Percentiles rank a stretch among this genome's conserved stretches.
Evolutionary conservation across 1,284 basidiomycete species (phyloP).

Genomic region (Testicularia cyperi): DNA sequence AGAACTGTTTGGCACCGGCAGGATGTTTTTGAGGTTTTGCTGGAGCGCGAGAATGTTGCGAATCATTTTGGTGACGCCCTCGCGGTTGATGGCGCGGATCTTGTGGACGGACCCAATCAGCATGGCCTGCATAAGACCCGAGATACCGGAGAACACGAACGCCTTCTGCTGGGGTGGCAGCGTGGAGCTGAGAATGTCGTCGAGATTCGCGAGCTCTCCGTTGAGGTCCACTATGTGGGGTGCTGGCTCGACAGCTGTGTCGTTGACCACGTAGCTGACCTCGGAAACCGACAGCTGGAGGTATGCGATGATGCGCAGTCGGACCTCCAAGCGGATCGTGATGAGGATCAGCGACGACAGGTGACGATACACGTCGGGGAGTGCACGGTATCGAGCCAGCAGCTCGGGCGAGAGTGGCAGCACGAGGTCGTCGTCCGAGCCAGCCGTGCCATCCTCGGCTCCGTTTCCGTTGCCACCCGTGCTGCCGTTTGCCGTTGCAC

Average conservation of each 20-base stretch:
- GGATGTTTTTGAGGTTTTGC: slow-evolving; percentile 74
- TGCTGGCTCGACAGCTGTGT: slow-evolving; percentile 80
- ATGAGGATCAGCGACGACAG: slow-evolving; percentile 82
- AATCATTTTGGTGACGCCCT: slow-evolving; percentile 83
- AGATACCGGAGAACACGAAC: slow-evolving; percentile 83
- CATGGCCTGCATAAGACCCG: slow-evolving; percentile 80
- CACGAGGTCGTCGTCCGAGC: slow-evolving; percentile 16
- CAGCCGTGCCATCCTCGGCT: neutral
- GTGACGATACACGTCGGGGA: slow-evolving; percentile 85
- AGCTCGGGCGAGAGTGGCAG: slow-evolving; percentile 42
- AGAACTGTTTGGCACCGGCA: slow-evolving; percentile 44
- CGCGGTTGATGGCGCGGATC: slow-evolving; percentile 72
- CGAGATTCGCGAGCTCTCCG: slow-evolving; percentile 73
- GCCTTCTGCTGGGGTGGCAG: slow-evolving; percentile 61
- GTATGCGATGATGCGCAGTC: slow-evolving; percentile 81
- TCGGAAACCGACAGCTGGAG: slow-evolving; percentile 72
- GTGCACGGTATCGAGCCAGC: slow-evolving; percentile 66
- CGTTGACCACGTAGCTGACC: slow-evolving; percentile 67
- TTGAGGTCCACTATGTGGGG: slow-evolving; percentile 86
- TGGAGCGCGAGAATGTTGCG: slow-evolving; percentile 89
- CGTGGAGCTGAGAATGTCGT: slow-evolving; percentile 65
- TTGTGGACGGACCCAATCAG: slow-evolving; percentile 75
- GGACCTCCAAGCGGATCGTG: slow-evolving; percentile 84
- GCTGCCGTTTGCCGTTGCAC: neutral
- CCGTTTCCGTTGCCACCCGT: neutral